phyloP scores from a whole-genome alignment of 148 eudicot species.

The Rhododendron mucronatum region DNA sequence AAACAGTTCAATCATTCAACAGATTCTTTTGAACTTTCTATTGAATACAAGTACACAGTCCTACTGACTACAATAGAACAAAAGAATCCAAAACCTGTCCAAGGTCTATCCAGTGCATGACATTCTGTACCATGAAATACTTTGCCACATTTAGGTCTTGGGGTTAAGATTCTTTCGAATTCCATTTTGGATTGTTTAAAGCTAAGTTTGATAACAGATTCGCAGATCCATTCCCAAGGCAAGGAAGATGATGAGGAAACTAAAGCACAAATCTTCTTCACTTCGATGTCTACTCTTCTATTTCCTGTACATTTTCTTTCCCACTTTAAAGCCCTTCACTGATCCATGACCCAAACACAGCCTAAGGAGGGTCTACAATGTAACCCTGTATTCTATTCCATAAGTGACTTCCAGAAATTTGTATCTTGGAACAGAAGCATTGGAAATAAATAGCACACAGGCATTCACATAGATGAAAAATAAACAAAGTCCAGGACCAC shows the following conservation, averaged over 20 bases:
- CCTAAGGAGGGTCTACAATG: background rate
- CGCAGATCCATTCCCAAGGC: background rate
- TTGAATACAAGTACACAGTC: background rate
- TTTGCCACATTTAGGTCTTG: background rate
- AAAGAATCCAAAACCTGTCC: background rate
- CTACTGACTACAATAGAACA: background rate
- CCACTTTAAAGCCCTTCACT: background rate
- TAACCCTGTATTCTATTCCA: background rate
- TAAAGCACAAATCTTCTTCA: background rate
- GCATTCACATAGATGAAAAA: background rate
- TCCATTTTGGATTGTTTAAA: background rate
- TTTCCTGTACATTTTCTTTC: background rate
- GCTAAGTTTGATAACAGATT: background rate
- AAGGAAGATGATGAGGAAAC: background rate
- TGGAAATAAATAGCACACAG: slow-evolving; percentile 11
- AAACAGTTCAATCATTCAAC: slow-evolving; percentile 1
- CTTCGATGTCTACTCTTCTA: background rate
- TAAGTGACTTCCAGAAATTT: background rate
- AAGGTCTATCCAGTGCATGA: background rate
- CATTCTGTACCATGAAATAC: background rate
- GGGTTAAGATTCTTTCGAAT: background rate
- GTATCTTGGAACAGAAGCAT: background rate
- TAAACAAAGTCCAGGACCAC: background rate
- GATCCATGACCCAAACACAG: background rate
- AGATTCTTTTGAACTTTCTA: background rate